A percentile compares a stretch with the other conserved stretches of the same genome.
Evolutionary conservation across 2,329 filamentous ascomycete genomes (phyloP).

Genomic region (Pestalotiopsis sp.): DNA sequence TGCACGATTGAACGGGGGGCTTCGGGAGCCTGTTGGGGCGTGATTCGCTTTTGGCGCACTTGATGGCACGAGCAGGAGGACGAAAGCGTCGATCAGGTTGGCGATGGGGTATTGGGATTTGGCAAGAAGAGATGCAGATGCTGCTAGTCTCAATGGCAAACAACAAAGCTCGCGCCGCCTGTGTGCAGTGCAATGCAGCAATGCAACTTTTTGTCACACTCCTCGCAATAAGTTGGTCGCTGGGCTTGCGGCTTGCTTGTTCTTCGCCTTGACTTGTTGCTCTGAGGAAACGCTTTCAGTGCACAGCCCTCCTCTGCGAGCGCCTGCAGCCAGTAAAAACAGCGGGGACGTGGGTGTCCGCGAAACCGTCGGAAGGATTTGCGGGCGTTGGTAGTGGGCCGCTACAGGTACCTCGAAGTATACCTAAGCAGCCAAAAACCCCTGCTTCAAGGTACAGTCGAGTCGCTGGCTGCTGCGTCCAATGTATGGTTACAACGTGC

Average conservation of each 20-base stretch:
- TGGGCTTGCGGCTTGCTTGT: neutral
- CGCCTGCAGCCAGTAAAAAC: slow-evolving; percentile 12
- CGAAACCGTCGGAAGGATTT: neutral
- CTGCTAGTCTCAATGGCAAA: neutral
- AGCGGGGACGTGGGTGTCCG: slow-evolving; percentile 3
- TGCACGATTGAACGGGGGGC: neutral
- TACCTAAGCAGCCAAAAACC: neutral
- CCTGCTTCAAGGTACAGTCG: neutral
- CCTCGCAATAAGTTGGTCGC: neutral
- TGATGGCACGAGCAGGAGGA: neutral
- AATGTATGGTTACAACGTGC: too few species aligned
- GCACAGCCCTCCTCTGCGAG: slow-evolving; percentile 9
- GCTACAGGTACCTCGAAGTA: neutral
- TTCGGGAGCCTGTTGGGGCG: neutral
- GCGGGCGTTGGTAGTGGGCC: slow-evolving; percentile 1
- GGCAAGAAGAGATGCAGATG: neutral
- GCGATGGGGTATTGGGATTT: neutral
- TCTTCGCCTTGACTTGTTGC: slow-evolving; percentile 1
- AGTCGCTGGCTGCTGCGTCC: too few species aligned
- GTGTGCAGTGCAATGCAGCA: neutral
- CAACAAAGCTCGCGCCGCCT: neutral
- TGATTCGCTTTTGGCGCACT: neutral
- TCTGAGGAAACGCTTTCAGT: slow-evolving; percentile 9
- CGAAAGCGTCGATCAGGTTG: neutral
- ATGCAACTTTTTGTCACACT: neutral